Percentiles rank a stretch among this genome's conserved stretches.
These are phyloP conservation scores for Magnusiomyces fungicola DNA, from an alignment of 1,139 yeast genomes.

Conservation along the genomic window DNA sequence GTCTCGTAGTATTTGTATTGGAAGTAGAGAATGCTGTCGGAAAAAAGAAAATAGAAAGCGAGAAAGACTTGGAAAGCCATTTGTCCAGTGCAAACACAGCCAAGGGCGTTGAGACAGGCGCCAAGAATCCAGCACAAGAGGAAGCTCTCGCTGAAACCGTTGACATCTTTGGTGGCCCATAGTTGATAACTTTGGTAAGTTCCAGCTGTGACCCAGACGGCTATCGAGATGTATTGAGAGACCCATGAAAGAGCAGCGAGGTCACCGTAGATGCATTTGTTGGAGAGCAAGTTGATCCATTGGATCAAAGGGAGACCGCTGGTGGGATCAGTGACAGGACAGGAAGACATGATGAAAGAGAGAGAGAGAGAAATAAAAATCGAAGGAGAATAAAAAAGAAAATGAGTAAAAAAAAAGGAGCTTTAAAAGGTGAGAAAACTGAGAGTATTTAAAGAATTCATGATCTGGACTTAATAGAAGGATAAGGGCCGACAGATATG, in stretches of 20 bases:
- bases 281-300: constrained; percentile 18
- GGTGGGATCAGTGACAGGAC: neutral
- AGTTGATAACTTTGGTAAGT: constrained; percentile 27
- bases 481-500: too few species aligned
- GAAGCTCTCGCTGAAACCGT: constrained; percentile 30
- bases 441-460: too few species aligned
- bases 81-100: constrained; percentile 29
- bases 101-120: constrained; percentile 28
- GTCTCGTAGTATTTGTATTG: constrained; percentile 26
- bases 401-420: too few species aligned
- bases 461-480: too few species aligned
- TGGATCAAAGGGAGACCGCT: constrained; percentile 11
- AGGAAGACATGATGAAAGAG: constrained; percentile 2
- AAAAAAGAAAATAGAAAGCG: constrained; percentile 23
- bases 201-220: constrained; percentile 30
- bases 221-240: constrained; percentile 25
- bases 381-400: too few species aligned
- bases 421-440: too few species aligned
- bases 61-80: constrained; percentile 29
- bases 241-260: constrained; percentile 21
- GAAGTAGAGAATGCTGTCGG: constrained; percentile 24
- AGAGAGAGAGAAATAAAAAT: too few species aligned
- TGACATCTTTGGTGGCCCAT: constrained; percentile 24
- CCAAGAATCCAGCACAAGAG: constrained; percentile 29
- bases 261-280: constrained; percentile 19